Base-by-base conservation (phyloP, 2,329 filamentous ascomycete species). In the Fusarium sp. region DNA sequence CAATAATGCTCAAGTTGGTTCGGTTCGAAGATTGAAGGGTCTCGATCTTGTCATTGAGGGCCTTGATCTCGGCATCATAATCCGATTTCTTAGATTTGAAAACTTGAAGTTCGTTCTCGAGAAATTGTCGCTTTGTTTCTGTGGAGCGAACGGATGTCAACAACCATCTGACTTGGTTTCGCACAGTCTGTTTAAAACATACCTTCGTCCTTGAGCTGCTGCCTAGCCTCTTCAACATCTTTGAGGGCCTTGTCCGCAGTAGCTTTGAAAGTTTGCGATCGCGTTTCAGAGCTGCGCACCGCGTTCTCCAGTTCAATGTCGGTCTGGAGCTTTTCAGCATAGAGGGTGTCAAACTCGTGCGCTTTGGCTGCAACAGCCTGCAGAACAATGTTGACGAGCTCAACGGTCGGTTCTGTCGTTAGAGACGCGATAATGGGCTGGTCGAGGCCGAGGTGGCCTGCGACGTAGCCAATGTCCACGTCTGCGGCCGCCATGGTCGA, bases 281-380 rank as follows among this genome's bases (percentile, higher is more conserved):
- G 93, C 29, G 92, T 90, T 79, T 98, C 95, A 66, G 92, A 92
- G 73, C 89, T 93, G 76, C 94, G 92, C 52, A 97, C 92, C 23
- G 92, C 92, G 81, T 94, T 96, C 81, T 99, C 96, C 12, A 98
- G 88, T 84, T 98, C 95, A 48, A 99, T 96, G 77, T 97, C 94
- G 49, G 93, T 86, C 74, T 94, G 92, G 48, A 98, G 87, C 83
- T 98, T 98, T 73, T 97, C 93, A 15, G 95, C 92, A 76, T 92
- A 94, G 44, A 97, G 84, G 42, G 91, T 88, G 79, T 97, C 94
- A 77, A 90, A 92, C 77, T 97, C 94, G 77, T 91, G 93, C 39
- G 93, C 94, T 81, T 96, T 97, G 35, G 86, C 84, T 29, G 91
- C 88, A 59, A 98, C 89, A 31, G 93, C 91, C 70, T 89, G 86